Base-by-base conservation (phyloP, 768 basidiomycete genomes). In the Psilocybe cubensis region DNA sequence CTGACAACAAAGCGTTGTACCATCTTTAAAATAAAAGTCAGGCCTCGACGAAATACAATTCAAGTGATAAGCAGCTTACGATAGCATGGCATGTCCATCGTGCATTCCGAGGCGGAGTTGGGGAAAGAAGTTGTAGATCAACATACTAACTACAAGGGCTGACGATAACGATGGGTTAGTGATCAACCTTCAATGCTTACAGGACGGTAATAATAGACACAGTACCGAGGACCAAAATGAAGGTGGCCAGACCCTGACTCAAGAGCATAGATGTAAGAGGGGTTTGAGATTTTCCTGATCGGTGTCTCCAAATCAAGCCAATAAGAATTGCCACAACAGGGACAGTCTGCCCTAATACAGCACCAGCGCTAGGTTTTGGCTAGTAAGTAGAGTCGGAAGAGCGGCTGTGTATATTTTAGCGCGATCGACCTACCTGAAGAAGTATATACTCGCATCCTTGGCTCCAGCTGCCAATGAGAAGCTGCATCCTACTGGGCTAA, bases 81-180 rank as follows among this genome's bases (percentile, higher is more conserved):
- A n/a, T n/a, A n/a, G n/a, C n/a, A n/a, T n/a, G n/a, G n/a, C n/a
- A n/a, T n/a, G n/a, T n/a, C n/a, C n/a, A n/a, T n/a, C n/a, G n/a
- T n/a, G n/a, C n/a, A n/a, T n/a, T n/a, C n/a, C n/a, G n/a, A n/a
- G n/a, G n/a, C n/a, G n/a, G n/a, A n/a, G n/a, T n/a, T n/a, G n/a
- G n/a, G n/a, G n/a, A n/a, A n/a, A n/a, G n/a, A n/a, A n/a, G n/a
- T n/a, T 56, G 20, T 60, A 58, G 14, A 51, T 20, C 24, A 58
- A 45, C 27, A 63, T 42, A n/a, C 54, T 43, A 7, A 46, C 49
- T 20, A 60, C 24, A 24, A 65, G 7, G n/a, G 44, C 64, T 63
- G 29, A n/a, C 21, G 24, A n/a, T n/a, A n/a, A 42, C 7, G 12
- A 1, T 45, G 8, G n/a, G n/a, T n/a, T n/a, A n/a, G n/a, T n/a